Evolutionary conservation across 2,329 filamentous ascomycete species (phyloP).

Genomic region (Cordyceps pruinosa): DNA sequence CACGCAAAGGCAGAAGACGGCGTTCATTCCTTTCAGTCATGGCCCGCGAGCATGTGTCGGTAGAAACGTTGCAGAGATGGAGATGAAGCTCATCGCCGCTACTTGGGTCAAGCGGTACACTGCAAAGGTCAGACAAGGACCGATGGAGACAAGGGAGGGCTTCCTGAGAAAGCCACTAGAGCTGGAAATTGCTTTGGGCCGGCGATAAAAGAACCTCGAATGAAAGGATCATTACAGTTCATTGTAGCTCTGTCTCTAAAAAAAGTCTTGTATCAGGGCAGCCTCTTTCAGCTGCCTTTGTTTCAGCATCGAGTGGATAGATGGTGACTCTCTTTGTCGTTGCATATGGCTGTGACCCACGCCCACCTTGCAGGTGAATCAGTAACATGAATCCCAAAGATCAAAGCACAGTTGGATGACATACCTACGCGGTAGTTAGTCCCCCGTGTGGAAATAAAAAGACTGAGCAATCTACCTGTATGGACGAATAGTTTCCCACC

Average conservation of each 20-base stretch:
- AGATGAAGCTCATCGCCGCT: constrained; percentile 69
- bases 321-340: too few relatives aligned
- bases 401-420: too few relatives aligned
- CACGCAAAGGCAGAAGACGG: constrained; percentile 62
- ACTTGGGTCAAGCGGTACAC: constrained; percentile 54
- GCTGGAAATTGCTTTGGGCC: constrained; percentile 34
- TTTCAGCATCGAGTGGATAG: too few relatives aligned
- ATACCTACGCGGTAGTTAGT: too few relatives aligned
- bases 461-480: too few relatives aligned
- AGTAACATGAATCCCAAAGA: too few relatives aligned
- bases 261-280: neutral
- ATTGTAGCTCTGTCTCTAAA: too few relatives aligned
- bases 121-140: constrained; percentile 45
- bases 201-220: neutral
- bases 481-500: too few relatives aligned
- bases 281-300: neutral
- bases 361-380: too few relatives aligned
- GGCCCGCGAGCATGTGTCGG: constrained; percentile 68
- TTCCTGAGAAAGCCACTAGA: constrained; percentile 75
- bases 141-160: constrained; percentile 70
- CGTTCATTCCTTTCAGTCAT: constrained; percentile 69
- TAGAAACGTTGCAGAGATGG: constrained; percentile 82
- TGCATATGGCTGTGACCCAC: too few relatives aligned
- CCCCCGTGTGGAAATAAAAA: too few relatives aligned
- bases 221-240: neutral